Evolutionary conservation across 495 filamentous ascomycete species (phyloP), one percentile per base, ranked within the genome.

Genomic region (Podospora fimiseda): DNA sequence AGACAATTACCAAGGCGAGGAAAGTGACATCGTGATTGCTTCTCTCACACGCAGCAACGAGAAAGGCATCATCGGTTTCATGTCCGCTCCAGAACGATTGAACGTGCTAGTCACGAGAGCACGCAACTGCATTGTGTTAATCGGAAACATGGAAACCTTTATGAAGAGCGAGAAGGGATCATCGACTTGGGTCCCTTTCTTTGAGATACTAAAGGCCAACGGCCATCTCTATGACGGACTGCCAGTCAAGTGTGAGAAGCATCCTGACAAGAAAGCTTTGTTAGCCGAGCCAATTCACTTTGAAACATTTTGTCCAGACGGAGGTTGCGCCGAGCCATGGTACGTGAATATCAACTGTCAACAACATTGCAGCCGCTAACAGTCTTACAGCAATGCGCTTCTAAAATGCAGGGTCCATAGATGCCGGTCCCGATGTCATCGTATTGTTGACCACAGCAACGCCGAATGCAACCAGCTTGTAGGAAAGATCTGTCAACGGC

Each of bases 1-100:
- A 84, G 86, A 90, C 59, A 90, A 90, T 51, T 92, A 85, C 53
- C 88, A 90, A 63, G 88, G 88, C 2, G 87, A 92, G 56, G 87
- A 92, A 52, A 85, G 80, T 44, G 80, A 90, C 5, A 86, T 90
- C 21, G 85, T 90, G 1, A 74, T 92, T 30, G 82, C 67, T 0
- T 80, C 78, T 0, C 63, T 90, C 4, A 88, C 85, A 0, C 70
- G 88, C 9, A 85, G 85, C 61, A 92, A 90, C 56, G 53, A 65
- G 1, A 50, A 52, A 0, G 73, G 78, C 0, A 84, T 89, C 36
- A 86, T 89, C 33, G 87, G 88, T 1, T 92, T 92, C 66, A 87
- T 92, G 83, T 55, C 73, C 9, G 69, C 81, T 0, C 80, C 82
- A 0, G 74, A 92, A 57, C 70, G 88, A 7, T 53, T 90, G 1